Conservation (phyloP, 106 monocot genomes). For the Dioscorea zingiberensis region DNA sequence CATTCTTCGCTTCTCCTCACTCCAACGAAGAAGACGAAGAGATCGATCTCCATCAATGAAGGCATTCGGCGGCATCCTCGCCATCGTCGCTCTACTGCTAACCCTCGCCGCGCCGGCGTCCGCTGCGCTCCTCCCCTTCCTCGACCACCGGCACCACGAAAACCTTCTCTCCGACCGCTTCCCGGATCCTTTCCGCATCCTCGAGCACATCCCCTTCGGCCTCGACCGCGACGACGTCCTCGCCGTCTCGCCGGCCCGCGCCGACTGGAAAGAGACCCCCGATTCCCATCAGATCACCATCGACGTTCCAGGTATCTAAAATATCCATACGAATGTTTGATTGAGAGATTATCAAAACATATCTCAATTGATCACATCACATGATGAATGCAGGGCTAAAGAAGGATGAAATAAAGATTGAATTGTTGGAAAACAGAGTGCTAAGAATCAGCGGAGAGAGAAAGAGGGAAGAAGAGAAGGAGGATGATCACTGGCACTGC, state of each 20-base stretch:
- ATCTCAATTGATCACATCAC: no score
- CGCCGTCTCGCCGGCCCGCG: slow-evolving; percentile 30
- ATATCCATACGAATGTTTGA: no score
- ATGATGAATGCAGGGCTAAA: slow-evolving; percentile 51
- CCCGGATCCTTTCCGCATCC: slow-evolving; percentile 51
- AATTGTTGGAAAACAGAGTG: slow-evolving; percentile 55
- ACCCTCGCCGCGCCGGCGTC: neutral
- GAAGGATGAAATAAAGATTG: slow-evolving; percentile 65
- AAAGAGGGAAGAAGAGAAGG: slow-evolving; percentile 47
- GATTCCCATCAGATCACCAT: slow-evolving; percentile 50
- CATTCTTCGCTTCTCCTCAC: neutral
- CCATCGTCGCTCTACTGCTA: neutral
- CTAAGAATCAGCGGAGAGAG: slow-evolving; percentile 69
- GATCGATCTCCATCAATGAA: neutral
- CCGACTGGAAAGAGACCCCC: slow-evolving; percentile 83
- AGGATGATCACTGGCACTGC: slow-evolving; percentile 61
- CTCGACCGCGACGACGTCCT: slow-evolving; percentile 42
- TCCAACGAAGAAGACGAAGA: neutral
- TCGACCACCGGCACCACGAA: slow-evolving; percentile 17
- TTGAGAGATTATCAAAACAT: no score
- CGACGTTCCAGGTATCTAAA: slow-evolving; percentile 59
- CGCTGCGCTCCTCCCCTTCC: slow-evolving; percentile 39
- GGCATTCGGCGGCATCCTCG: neutral
- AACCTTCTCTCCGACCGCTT: slow-evolving; percentile 9
- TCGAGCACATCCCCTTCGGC: slow-evolving; percentile 66